Base-by-base conservation (phyloP, 2,329 filamentous ascomycete genomes). In the Dothideomycetes sp. region DNA sequence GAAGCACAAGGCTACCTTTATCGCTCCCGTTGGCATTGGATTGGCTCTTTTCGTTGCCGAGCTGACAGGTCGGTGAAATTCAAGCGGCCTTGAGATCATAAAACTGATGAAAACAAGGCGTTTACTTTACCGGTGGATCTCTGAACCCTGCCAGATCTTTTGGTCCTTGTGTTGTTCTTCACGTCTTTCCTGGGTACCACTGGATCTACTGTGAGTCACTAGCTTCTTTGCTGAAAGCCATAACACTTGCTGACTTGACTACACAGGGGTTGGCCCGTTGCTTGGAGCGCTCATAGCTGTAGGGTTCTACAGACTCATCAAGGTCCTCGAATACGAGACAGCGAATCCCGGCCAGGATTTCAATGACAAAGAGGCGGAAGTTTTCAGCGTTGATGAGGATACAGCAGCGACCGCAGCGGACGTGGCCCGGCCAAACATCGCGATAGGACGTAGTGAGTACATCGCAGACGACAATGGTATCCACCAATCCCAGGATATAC, bases 261-360 rank as follows among this genome's bases (percentile, higher is more conserved):
- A 7, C 12, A 27, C 22, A 27, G 22, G 68, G 68, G 42, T 69
- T 34, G 68, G 68, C 1, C 67, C 67, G 4, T 45, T 59, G 4
- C 55, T 70, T 4, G 68, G 68, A 14, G 51, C 66, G 3, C 40
- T 68, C 10, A 41, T 70, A 3, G 65, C 67, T 10, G 65, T 66
- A 2, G 47, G 58, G n/a, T 67, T 70, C 49, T 70, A 70, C 51
- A 60, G 62, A 19, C 52, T 70, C 43, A 59, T 71, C 53, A 70
- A 69, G 49, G 40, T 57, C 15, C 57, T 70, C 19, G 65, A 70
- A 48, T 70, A 69, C 47, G 66, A 70, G 52, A 68, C 66, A 11
- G 65, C 66, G 34, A 69, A 68, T 44, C 66, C 66, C 2, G 62
- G 60, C 31, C 62, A 63, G 40, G 67, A 70, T 45, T 60, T 62